Base-by-base conservation (phyloP, 805 yeast genomes). In the Candida odintsovae region DNA sequence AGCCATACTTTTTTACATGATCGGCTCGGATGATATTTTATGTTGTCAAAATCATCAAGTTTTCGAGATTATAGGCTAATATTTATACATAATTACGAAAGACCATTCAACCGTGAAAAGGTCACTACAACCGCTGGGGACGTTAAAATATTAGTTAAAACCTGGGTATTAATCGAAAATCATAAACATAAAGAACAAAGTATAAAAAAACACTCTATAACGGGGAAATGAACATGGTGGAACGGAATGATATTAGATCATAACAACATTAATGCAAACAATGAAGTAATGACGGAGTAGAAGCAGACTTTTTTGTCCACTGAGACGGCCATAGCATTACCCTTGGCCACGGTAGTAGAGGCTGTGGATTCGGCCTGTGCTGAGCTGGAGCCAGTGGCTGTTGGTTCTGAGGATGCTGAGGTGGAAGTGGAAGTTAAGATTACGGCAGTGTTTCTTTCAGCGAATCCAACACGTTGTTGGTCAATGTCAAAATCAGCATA, bases 401-500 rank as follows among this genome's bases (percentile, higher is more conserved):
- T 25, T 15, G 28, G 13, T n/a, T 28, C 38, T 28, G 25, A 18
- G 9, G 36, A 20, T 9, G 6, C 42, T 37, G 52, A 25, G 20
- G 44, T 37, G 3, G 48, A n/a, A 22, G 60, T 57, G 40, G 56
- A 60, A 10, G 64, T 58, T 28, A 62, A 37, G 1, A 47, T 41
- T 22, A 69, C 59, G 47, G 65, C 52, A 1, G 50, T 39, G 48
- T 68, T 68, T 49, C 72, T 67, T 20, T 64, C 55, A n/a, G 82
- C 85, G 45, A 82, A 72, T 0, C 86, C 86, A 41, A 82, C 66
- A 50, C 58, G 55, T 40, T 63, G 66, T n/a, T 69, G 56, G 42
- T 72, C 77, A 46, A 77, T 66, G 53, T 82, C 83, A 53, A 80
- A 82, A 13, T 78, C 77, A 2, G 81, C 71, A 57, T 79, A 82